Evolutionary conservation across 1,284 basidiomycete species (phyloP), one percentile per base, ranked within the genome.

Genomic region (Boletus sp.): DNA sequence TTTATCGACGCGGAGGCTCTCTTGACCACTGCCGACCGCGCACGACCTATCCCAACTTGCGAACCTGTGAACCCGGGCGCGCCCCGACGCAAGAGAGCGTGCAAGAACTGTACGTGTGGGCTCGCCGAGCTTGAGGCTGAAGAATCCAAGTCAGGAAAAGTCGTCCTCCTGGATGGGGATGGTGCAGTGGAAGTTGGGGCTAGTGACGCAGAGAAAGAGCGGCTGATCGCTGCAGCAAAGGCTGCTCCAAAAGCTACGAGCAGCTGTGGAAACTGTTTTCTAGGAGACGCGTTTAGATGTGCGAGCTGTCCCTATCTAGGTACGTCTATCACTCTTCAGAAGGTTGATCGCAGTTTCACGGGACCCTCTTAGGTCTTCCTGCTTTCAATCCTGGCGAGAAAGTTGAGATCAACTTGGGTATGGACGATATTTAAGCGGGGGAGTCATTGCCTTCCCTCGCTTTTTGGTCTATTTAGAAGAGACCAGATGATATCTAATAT

Each of bases 321-420:
- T 95, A 57, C 57, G 86, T 78, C 25, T 40, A 17, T 9, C 50
- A 27, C 36, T 16, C 46, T 41, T 51, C 41, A 27, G 32, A 35
- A 38, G 39, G 23, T 30, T 36, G 25, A 5, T 34, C 23, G 44
- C 53, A 33, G 49, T 45, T 46, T 52, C 25, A 57, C 29, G 44
- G 22, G 34, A 26, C 9, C 3, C 19, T 12, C 39, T 48, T 25
- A 85, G 94, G 95, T 56, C 78, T 99, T 38, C 96, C 96, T 42
- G 92, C 95, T 4, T 99, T 99, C 74, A 91, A 96, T 71, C 95
- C 96, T 1, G 96, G 96, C 46, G 92, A 98, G 75, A 94, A 96
- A 74, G 93, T 98, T 35, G 86, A 94, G 73, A 88, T 89, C 65
- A 81, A 84, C 64, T 77, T 92, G 53, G 81, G 77, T 46, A 88